Evolutionary conservation across 2,329 filamentous ascomycete genomes (phyloP).

Genomic region (Alternaria panax): DNA sequence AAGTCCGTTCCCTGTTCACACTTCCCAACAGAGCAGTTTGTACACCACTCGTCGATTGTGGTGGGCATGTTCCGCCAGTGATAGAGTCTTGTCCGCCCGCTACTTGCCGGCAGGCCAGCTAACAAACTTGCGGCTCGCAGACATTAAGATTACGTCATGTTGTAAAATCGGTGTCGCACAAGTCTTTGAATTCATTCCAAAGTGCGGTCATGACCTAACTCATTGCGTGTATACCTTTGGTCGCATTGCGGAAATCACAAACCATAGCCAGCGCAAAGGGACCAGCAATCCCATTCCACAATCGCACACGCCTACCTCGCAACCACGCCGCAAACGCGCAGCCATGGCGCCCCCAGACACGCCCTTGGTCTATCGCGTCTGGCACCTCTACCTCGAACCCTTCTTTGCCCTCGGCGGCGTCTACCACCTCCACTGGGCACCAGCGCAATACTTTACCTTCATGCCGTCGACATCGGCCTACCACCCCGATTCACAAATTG

Average conservation of each 20-base stretch:
- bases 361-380: constrained; percentile 67
- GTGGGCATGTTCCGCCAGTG: constrained; percentile 23
- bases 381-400: constrained; percentile 77
- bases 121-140: neutral
- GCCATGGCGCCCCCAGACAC: constrained; percentile 49
- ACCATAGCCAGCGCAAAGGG: neutral
- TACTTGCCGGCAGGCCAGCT: neutral
- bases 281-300: neutral
- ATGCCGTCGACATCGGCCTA: constrained; percentile 58
- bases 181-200: neutral
- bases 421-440: constrained; percentile 59
- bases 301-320: neutral
- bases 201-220: neutral
- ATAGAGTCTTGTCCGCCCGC: neutral
- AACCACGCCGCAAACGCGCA: constrained; percentile 3
- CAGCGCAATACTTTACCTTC: constrained; percentile 69
- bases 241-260: neutral
- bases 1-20: neutral
- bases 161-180: neutral
- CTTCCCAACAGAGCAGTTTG: constrained; percentile 16
- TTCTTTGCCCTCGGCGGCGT: constrained; percentile 61
- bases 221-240: neutral
- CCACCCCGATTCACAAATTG: constrained; percentile 55
- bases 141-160: neutral
- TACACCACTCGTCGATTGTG: constrained; percentile 8